Percentiles rank a stretch among this genome's conserved stretches.
These are phyloP conservation scores for Pinus taeda DNA, from an alignment of 75 land plant species.

Conservation along the genomic window DNA sequence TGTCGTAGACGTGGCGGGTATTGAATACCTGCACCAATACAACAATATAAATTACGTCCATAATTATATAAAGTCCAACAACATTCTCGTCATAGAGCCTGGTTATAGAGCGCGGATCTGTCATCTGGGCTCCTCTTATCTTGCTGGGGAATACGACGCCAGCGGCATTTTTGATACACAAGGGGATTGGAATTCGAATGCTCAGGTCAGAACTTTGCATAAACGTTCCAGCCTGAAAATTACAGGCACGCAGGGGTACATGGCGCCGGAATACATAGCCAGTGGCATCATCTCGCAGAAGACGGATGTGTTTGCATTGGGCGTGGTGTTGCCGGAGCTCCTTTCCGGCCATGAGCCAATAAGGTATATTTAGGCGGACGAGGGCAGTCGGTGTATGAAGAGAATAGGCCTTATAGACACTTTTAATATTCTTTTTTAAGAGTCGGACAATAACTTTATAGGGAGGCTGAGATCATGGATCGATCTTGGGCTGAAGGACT, in stretches of 20 bases:
- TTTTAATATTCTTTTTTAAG: neutral
- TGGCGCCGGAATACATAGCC: conserved; percentile 45
- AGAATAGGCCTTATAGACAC: neutral
- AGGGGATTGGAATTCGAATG: too few species aligned
- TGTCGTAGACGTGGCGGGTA: too few species aligned
- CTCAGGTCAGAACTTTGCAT: too few species aligned
- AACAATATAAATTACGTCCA: too few species aligned
- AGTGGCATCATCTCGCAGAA: conserved; percentile 29
- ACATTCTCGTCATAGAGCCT: too few species aligned
- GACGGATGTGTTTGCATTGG: conserved; percentile 37
- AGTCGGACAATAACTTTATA: neutral
- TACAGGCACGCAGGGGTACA: conserved; percentile 31
- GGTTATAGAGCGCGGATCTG: too few species aligned
- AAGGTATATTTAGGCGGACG: neutral
- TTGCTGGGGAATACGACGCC: too few species aligned
- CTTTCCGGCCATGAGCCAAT: conserved; percentile 37
- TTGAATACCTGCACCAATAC: too few species aligned
- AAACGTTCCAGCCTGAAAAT: too few species aligned
- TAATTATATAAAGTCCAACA: too few species aligned
- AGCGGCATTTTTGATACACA: too few species aligned
- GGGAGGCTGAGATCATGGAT: conserved; percentile 30
- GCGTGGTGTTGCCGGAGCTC: conserved; percentile 36
- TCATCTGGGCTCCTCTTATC: too few species aligned
- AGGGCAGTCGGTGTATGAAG: neutral
- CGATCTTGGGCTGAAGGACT: conserved; percentile 33